Conservation (phyloP, 345 rosid genomes). For the Noccaea caerulescens region DNA sequence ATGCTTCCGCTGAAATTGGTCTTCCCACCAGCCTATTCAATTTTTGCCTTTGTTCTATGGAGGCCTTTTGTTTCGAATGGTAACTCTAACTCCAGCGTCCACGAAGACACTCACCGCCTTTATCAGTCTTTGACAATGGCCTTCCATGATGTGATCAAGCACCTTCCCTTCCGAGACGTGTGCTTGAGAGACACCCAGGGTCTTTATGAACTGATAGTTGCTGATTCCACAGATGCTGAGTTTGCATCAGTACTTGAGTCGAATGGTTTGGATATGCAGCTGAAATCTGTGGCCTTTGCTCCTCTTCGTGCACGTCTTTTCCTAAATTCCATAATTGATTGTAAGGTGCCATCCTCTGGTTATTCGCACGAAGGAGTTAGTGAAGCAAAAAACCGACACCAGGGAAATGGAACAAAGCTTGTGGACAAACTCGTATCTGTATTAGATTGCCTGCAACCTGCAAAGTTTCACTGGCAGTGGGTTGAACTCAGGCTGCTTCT, state of each 20-base stretch:
- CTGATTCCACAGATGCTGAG: conserved; percentile 86
- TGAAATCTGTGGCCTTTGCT: conserved; percentile 71
- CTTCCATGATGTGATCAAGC: conserved; percentile 77
- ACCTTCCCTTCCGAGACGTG: conserved; percentile 87
- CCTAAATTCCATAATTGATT: conserved; percentile 83
- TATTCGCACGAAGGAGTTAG: conserved; percentile 61
- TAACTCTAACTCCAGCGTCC: conserved; percentile 50
- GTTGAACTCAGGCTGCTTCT: conserved; percentile 95
- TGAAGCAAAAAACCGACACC: conserved; percentile 55
- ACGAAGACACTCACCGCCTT: conserved; percentile 83
- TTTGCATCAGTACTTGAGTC: conserved; percentile 73
- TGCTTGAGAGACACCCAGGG: conserved; percentile 84
- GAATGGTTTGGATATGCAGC: conserved; percentile 70
- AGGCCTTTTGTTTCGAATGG: conserved; percentile 62
- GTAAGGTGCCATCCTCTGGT: conserved; percentile 61
- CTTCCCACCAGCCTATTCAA: conserved; percentile 87
- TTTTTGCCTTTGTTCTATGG: conserved; percentile 86
- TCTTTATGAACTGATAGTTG: conserved; percentile 80
- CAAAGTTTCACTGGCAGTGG: conserved; percentile 99
- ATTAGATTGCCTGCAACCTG: conserved; percentile 88
- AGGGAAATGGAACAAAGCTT: conserved; percentile 69
- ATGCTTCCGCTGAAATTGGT: conserved; percentile 85
- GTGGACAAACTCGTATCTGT: conserved; percentile 79
- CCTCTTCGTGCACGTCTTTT: conserved; percentile 95
- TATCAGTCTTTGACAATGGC: conserved; percentile 78